Base-by-base conservation (phyloP, 2,329 filamentous ascomycete species). In the Pseudocercospora cruenta region DNA sequence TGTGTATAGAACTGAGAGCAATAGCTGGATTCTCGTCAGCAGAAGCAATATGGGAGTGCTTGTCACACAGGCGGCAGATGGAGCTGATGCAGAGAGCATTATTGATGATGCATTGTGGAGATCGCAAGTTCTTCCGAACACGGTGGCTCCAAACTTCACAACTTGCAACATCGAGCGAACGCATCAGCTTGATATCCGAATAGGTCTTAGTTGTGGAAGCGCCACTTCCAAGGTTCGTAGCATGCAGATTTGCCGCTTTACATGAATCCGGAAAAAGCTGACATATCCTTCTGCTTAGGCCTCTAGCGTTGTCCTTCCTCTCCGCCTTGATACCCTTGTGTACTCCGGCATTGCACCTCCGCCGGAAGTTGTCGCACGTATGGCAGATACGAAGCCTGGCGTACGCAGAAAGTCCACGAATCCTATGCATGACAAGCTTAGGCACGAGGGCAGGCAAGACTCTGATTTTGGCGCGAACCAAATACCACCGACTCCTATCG, bases 261-360 rank as follows among this genome's bases (percentile, higher is more conserved):
- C 74, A 72, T 58, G 68, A 62, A 24, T 59, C 28, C 47, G 26
- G 14, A 19, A 16, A 1, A 49, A 57, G 47, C 51, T 53, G 12
- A 53, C 54, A 21, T 1, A 9, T n/a, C n/a, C n/a, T n/a, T n/a
- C n/a, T n/a, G 19, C 31, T 7, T 39, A 78, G 75, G 68, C 76
- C 8, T 92, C 96, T 80, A 85, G 89, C 60, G 88, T 96, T 36
- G 86, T 91, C 63, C 84, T 97, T 2, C 92, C 94, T 4, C 83
- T 99, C 19, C 86, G 90, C 67, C 89, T 98, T 73, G 88, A 89
- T 36, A 85, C 96, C 59, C 86, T 93, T 63, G 88, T 99, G 16
- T 98, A 87, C 78, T 97, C 94, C 0, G 95, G 95, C 71, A 93
- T 98, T 70, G 85, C 87, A 22, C 94, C 95, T 12, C 93, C 94